These are phyloP conservation scores for Syzygium aqueum DNA, from an alignment of 345 rosid species.

Conservation along the genomic window DNA sequence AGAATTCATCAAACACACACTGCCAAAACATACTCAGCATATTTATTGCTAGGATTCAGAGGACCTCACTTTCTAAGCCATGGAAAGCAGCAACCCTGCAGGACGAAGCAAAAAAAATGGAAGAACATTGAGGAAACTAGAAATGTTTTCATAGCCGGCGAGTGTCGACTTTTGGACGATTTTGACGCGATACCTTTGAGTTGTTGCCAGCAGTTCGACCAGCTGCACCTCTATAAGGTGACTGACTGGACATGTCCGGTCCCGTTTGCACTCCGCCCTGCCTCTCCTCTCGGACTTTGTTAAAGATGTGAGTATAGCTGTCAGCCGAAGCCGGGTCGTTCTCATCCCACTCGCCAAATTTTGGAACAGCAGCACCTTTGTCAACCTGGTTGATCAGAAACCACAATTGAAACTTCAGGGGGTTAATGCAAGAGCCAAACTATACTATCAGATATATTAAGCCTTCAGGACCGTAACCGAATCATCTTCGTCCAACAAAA, in stretches of 20 bases:
- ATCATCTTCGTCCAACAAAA: background rate
- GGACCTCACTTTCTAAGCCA: conserved; percentile 49
- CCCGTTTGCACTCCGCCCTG: conserved; percentile 29
- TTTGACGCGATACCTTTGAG: conserved; percentile 31
- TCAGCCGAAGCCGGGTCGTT: conserved; percentile 77
- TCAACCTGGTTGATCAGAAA: conserved; percentile 39
- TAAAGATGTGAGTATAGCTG: conserved; percentile 81
- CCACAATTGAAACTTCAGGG: background rate
- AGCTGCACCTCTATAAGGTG: conserved; percentile 10
- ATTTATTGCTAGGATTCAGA: conserved; percentile 27
- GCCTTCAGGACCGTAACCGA: background rate
- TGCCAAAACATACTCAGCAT: conserved; percentile 13
- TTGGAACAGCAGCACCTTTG: conserved; percentile 72
- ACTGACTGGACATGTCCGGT: conserved; percentile 28
- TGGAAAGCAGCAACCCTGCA: conserved; percentile 58
- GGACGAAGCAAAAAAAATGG: background rate
- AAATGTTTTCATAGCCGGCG: background rate
- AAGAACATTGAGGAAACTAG: background rate
- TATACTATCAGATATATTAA: background rate
- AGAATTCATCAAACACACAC: conserved; percentile 14
- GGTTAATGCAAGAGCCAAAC: background rate
- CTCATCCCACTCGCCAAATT: conserved; percentile 91
- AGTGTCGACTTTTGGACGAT: background rate
- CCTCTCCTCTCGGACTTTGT: conserved; percentile 74
- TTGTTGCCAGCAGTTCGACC: background rate